A percentile compares a stretch with the other conserved stretches of the same genome.
These are phyloP conservation scores for Kuraishia borneana DNA, from an alignment of 805 yeast genomes.

Conservation along the genomic window DNA sequence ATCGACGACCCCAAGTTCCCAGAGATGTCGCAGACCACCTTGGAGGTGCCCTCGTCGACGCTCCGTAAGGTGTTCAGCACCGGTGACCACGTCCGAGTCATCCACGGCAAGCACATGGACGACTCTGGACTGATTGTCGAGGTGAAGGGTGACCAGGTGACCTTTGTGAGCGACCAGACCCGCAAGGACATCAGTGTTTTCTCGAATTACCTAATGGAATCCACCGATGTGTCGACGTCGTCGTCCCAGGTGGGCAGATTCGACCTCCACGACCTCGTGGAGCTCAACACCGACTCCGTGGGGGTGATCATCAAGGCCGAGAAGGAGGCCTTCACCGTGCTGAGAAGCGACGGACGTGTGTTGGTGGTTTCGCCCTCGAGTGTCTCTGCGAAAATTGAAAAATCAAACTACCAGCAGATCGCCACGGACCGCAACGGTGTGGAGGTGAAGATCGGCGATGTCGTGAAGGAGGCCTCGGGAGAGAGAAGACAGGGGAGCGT, in stretches of 20 bases:
- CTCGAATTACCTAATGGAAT: conserved; percentile 81
- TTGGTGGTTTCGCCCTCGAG: conserved; percentile 65
- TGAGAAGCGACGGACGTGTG: conserved; percentile 74
- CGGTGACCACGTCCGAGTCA: conserved; percentile 93
- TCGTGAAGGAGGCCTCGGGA: conserved; percentile 76
- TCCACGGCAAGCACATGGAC: conserved; percentile 83
- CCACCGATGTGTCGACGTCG: conserved; percentile 71
- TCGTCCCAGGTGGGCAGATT: conserved; percentile 66
- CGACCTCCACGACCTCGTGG: conserved; percentile 83
- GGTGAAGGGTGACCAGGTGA: conserved; percentile 75
- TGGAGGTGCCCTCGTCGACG: conserved; percentile 71
- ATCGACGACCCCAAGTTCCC: conserved; percentile 47
- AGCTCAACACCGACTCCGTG: conserved; percentile 72
- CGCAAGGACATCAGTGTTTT: conserved; percentile 85
- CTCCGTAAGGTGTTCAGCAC: conserved; percentile 76
- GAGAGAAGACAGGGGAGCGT: conserved; percentile 85
- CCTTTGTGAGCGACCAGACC: conserved; percentile 82
- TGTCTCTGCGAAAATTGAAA: conserved; percentile 67
- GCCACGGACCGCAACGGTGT: conserved; percentile 82
- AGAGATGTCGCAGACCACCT: conserved; percentile 37
- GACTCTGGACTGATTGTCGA: conserved; percentile 92
- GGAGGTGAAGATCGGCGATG: conserved; percentile 82
- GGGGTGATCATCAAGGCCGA: conserved; percentile 90
- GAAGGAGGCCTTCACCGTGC: conserved; percentile 69
- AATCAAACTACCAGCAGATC: conserved; percentile 56